A percentile compares a stretch with the other conserved stretches of the same genome.
phyloP scores from a whole-genome alignment of 257 asterid genomes.

The Penstemon davidsonii region DNA sequence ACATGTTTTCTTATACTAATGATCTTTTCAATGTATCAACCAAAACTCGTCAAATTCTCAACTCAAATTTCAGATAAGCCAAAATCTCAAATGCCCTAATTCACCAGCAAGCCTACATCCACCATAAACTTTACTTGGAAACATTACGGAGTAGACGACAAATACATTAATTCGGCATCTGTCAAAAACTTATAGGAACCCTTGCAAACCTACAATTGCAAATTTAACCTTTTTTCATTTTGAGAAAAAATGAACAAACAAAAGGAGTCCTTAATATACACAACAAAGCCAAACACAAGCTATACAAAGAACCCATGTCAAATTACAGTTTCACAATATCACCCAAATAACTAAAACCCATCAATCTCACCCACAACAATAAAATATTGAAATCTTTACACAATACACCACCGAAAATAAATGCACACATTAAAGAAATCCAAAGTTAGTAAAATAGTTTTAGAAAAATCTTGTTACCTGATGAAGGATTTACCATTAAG shows the following conservation, averaged over 20 bases:
- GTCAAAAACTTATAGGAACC: conserved; percentile 17
- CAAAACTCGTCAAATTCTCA: conserved; percentile 1
- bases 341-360: conserved; percentile 17
- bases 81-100: conserved; percentile 6
- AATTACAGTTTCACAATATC: conserved; percentile 1
- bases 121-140: conserved; percentile 4
- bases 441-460: background rate
- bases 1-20: conserved; percentile 14
- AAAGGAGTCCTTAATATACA: conserved; percentile 11
- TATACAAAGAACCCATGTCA: conserved; percentile 3
- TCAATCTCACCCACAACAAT: conserved; percentile 19
- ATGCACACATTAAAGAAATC: background rate
- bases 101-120: conserved; percentile 13
- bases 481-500: conserved; percentile 86
- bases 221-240: background rate
- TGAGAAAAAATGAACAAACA: background rate
- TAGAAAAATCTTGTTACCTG: conserved; percentile 47
- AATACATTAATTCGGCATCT: background rate
- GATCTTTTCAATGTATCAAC: background rate
- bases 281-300: conserved; percentile 21
- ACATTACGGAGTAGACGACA: background rate
- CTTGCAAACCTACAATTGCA: conserved; percentile 18
- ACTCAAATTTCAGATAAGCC: background rate
- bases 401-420: conserved; percentile 3
- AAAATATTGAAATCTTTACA: background rate